Conservation (phyloP, 148 eudicot genomes). For the Camellia sinensis region DNA sequence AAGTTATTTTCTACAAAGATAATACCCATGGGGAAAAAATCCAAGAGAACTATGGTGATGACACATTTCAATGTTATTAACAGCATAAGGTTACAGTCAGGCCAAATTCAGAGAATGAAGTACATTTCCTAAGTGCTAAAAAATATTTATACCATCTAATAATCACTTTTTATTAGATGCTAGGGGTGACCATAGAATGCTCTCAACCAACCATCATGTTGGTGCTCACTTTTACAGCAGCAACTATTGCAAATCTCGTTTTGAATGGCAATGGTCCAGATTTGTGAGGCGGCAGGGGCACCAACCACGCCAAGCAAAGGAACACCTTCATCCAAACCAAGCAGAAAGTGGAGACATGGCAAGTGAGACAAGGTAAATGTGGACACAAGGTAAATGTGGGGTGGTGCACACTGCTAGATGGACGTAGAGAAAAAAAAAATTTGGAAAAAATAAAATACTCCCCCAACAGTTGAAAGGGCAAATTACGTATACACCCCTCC, state of each 20-base stretch:
- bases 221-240: background rate
- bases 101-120: slow-evolving; percentile 3
- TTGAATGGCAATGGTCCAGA: background rate
- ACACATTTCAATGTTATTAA: background rate
- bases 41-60: background rate
- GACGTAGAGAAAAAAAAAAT: background rate
- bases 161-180: background rate
- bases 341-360: background rate
- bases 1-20: too few relatives aligned
- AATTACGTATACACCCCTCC: too few relatives aligned
- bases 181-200: background rate
- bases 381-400: background rate
- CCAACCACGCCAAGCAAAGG: background rate
- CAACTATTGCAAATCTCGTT: background rate
- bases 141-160: background rate
- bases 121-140: background rate
- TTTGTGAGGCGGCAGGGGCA: background rate
- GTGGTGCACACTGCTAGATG: background rate
- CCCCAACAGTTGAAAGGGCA: background rate
- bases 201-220: background rate
- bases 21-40: background rate
- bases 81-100: background rate
- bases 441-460: background rate
- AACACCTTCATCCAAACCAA: background rate
- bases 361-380: background rate